phyloP scores from a whole-genome alignment of 768 basidiomycete species.

The Psilocybe tampanensis region DNA sequence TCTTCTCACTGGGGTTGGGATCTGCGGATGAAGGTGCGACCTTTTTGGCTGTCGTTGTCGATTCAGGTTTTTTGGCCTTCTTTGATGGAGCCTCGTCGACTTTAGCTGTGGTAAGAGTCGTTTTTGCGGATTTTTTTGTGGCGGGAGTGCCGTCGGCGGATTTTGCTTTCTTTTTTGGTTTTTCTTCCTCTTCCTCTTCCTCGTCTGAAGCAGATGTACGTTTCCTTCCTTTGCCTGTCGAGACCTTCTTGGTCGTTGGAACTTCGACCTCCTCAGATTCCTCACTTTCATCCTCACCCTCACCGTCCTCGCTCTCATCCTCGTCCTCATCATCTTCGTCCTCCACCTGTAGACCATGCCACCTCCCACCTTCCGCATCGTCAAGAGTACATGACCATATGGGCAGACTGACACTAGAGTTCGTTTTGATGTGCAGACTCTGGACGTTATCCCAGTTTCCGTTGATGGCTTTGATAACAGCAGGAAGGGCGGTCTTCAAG shows the following conservation, averaged over 20 bases:
- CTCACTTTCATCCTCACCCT: slow-evolving; percentile 26
- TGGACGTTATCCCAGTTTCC: slow-evolving; percentile 93
- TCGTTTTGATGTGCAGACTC: slow-evolving; percentile 88
- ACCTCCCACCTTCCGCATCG: slow-evolving; percentile 56
- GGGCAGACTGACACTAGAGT: slow-evolving; percentile 80
- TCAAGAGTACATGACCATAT: slow-evolving; percentile 87
- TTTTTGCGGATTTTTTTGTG: background rate
- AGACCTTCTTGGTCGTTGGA: slow-evolving; percentile 17
- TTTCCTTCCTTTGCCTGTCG: slow-evolving; percentile 33
- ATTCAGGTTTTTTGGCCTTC: slow-evolving; percentile 18
- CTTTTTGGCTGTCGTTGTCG: slow-evolving; percentile 5
- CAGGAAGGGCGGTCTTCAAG: slow-evolving; percentile 76
- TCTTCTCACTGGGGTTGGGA: slow-evolving; percentile 15
- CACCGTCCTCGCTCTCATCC: slow-evolving; percentile 23
- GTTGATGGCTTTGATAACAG: slow-evolving; percentile 66
- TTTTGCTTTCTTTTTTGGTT: slow-evolving; percentile 50
- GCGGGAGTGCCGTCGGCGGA: slow-evolving; percentile 19
- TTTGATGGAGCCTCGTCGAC: slow-evolving; percentile 16
- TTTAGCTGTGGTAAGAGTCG: slow-evolving; percentile 6
- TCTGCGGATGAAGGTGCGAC: slow-evolving; percentile 6
- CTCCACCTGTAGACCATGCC: slow-evolving; percentile 48
- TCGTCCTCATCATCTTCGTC: slow-evolving; percentile 27
- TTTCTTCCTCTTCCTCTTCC: slow-evolving; percentile 37
- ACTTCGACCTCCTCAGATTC: slow-evolving; percentile 21
- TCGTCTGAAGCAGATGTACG: slow-evolving; percentile 38